Evolutionary conservation across 2,329 filamentous ascomycete genomes (phyloP), one percentile per base, ranked within the genome.

Genomic region (Claviceps citrina): DNA sequence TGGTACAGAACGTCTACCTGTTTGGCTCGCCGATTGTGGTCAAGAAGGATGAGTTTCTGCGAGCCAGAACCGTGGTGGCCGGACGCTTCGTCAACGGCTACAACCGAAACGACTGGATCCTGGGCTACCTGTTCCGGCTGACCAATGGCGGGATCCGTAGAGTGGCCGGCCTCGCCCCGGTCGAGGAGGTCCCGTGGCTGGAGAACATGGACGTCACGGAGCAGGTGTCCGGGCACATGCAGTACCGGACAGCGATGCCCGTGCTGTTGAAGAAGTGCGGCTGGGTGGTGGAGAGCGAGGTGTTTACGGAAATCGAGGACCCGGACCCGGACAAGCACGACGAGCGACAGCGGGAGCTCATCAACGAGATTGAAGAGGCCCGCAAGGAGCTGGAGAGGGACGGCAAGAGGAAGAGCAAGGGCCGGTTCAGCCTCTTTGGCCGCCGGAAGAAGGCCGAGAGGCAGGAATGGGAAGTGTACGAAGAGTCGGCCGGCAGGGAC

Each of bases 41-140:
- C 36, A 95, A 89, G 57, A 81, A 76, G 53, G 89, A 96, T 42
- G 91, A 98, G 46, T 96, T 84, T 51, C 60, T 87, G 19, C 80
- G 74, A 50, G 83, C 81, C 8, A 76, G 81, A 41, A 80, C 80
- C n/a, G 79, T 94, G 3, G 83, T 96, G 3, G 73, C 84, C 7
- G 91, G 91, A n/a, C 76, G 87, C 31, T 94, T 96, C 49, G 77
- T 98, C 47, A 98, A 94, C 54, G 91, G 84, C 13, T 98, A 87
- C 62, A 84, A 91, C 49, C 81, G 73, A 36, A 95, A 91, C 56
- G 91, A 98, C 62, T 98, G 91, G 91, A 96, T 98, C 52, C 62
- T 98, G 37, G 86, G 81, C 44, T 98, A 98, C 56, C 75, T 98
- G 1, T 98, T 98, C 70, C 83, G 91, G 12, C 74, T 94, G 31